Evolutionary conservation across 495 filamentous ascomycete species (phyloP).

Genomic region (Paragyromitra xinjiangensis): DNA sequence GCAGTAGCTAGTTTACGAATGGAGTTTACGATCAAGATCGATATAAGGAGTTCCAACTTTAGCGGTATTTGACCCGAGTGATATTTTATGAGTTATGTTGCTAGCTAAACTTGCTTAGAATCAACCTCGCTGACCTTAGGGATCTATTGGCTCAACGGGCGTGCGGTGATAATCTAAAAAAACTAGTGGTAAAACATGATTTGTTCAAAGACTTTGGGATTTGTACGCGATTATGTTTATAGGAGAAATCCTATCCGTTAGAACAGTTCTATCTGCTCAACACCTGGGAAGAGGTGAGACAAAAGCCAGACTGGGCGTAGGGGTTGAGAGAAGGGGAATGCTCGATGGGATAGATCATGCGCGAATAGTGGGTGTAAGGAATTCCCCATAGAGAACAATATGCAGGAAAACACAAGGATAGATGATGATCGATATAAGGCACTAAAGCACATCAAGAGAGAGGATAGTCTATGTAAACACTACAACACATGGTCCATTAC

Average conservation of each 20-base stretch:
- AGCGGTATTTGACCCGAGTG: not conserved
- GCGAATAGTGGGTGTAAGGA: not conserved
- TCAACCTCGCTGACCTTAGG: not conserved
- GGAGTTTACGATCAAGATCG: too few species aligned
- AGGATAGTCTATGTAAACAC: conserved; percentile 38
- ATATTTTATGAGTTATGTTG: not conserved
- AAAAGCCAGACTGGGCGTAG: not conserved
- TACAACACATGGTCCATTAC: conserved; percentile 50
- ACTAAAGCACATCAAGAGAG: conserved; percentile 2
- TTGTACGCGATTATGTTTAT: not conserved
- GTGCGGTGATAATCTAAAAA: too few species aligned
- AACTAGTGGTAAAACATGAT: too few species aligned
- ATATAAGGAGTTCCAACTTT: not conserved
- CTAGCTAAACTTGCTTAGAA: not conserved
- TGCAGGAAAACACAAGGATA: not conserved
- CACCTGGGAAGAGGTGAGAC: not conserved
- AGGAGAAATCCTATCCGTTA: not conserved
- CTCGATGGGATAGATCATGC: not conserved
- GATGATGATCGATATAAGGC: not conserved
- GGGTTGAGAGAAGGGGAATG: not conserved
- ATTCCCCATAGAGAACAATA: not conserved
- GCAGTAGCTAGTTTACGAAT: too few species aligned
- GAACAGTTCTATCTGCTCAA: not conserved
- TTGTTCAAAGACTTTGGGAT: too few species aligned
- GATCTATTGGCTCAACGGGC: not conserved